A percentile compares a stretch with the other conserved stretches of the same genome.
phyloP scores from a whole-genome alignment of 352 stramenopile genomes.

The Bremia lactucae region DNA sequence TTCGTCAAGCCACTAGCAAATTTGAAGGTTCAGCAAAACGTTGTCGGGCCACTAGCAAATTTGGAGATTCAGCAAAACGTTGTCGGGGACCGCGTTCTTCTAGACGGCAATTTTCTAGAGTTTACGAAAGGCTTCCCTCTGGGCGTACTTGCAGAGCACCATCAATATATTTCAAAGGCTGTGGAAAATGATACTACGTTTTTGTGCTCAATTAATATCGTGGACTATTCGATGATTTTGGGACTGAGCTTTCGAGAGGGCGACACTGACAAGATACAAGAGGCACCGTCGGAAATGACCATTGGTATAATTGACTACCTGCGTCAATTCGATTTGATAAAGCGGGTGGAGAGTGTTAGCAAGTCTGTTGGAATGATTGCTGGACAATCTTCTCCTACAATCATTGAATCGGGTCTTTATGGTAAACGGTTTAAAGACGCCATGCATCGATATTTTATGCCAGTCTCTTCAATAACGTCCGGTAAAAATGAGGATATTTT shows the following conservation, averaged over 20 bases:
- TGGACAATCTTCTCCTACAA: slow-evolving; percentile 93
- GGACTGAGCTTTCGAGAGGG: slow-evolving; percentile 48
- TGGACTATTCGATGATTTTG: slow-evolving; percentile 99
- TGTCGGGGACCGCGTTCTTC: slow-evolving; percentile 31
- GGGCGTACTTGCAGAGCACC: slow-evolving; percentile 55
- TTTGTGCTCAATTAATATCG: slow-evolving; percentile 96
- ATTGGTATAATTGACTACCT: slow-evolving; percentile 99
- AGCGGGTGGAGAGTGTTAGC: slow-evolving; percentile 96
- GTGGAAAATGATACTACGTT: slow-evolving; percentile 97
- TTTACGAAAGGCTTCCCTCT: slow-evolving; percentile 69
- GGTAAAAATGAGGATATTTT: slow-evolving; percentile 29
- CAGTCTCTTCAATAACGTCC: slow-evolving; percentile 79
- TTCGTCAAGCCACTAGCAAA: slow-evolving; percentile 56
- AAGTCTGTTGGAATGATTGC: slow-evolving; percentile 98
- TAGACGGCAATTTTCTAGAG: slow-evolving; percentile 83
- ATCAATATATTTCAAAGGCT: slow-evolving; percentile 65
- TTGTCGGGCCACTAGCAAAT: slow-evolving; percentile 2
- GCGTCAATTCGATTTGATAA: slow-evolving; percentile 97
- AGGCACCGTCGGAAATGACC: slow-evolving; percentile 68
- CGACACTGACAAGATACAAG: slow-evolving; percentile 17
- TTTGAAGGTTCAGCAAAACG: slow-evolving; percentile 15
- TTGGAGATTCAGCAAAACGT: slow-evolving; percentile 16
- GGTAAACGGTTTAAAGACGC: slow-evolving; percentile 92
- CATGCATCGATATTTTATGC: slow-evolving; percentile 96
- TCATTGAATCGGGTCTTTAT: slow-evolving; percentile 96